phyloP scores from a whole-genome alignment of 306 rosid genomes.

The Prunus campanulata region DNA sequence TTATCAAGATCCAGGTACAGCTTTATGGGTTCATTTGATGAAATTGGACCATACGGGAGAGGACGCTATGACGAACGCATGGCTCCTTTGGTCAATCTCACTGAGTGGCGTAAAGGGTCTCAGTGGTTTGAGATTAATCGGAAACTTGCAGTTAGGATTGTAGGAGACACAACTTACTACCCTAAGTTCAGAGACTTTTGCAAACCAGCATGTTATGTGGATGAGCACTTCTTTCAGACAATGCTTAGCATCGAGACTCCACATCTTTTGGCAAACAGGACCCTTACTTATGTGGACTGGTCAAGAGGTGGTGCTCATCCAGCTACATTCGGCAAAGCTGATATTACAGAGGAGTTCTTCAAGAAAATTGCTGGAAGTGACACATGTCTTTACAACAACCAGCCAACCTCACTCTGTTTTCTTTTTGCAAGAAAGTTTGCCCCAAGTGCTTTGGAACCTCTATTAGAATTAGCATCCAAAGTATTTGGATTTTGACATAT shows the following conservation, averaged over 20 bases:
- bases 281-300: constrained; percentile 92
- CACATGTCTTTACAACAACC: constrained; percentile 77
- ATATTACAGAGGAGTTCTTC: constrained; percentile 73
- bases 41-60: constrained; percentile 88
- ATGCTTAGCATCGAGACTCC: constrained; percentile 76
- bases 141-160: constrained; percentile 60
- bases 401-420: constrained; percentile 81
- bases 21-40: constrained; percentile 89
- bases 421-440: constrained; percentile 94
- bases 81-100: constrained; percentile 83
- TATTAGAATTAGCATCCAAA: constrained; percentile 63
- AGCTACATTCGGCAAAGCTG: constrained; percentile 86
- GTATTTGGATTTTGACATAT: constrained; percentile 60
- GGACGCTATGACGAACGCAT: constrained; percentile 76
- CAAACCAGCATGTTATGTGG: constrained; percentile 83
- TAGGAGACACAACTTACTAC: constrained; percentile 68
- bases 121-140: constrained; percentile 94
- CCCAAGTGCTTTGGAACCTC: constrained; percentile 82
- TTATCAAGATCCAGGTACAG: constrained; percentile 71
- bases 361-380: constrained; percentile 52
- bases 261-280: constrained; percentile 78
- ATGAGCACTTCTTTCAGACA: constrained; percentile 97
- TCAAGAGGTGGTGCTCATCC: constrained; percentile 99
- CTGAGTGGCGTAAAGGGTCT: constrained; percentile 91
- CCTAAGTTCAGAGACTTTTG: constrained; percentile 73